Evolutionary conservation across 371 early-diverging fungal genomes (phyloP).

Genomic region (Mortierella sp.): DNA sequence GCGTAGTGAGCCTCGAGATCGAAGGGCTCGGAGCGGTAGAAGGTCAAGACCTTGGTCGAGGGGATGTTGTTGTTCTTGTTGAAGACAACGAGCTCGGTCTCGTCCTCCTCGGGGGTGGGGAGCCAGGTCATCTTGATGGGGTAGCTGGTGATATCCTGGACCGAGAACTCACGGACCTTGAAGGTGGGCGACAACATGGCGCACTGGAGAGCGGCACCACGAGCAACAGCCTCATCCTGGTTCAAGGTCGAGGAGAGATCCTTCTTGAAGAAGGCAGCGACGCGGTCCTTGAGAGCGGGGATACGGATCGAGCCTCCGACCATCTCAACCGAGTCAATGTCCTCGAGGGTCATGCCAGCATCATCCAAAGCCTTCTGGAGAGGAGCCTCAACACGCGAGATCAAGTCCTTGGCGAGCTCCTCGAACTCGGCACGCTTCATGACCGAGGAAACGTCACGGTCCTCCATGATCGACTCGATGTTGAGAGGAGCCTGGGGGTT

Average conservation of each 20-base stretch:
- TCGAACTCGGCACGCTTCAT: constrained; percentile 89
- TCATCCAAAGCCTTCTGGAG: constrained; percentile 81
- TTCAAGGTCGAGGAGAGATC: constrained; percentile 94
- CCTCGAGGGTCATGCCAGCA: constrained; percentile 80
- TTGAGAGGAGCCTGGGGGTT: constrained; percentile 91
- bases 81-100: constrained; percentile 62
- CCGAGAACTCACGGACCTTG: constrained; percentile 95
- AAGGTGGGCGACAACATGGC: constrained; percentile 98
- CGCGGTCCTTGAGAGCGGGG: constrained; percentile 90
- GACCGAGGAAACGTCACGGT: constrained; percentile 88
- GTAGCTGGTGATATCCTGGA: constrained; percentile 88
- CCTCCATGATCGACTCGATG: constrained; percentile 96
- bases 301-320: constrained; percentile 96
- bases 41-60: constrained; percentile 62
- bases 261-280: constrained; percentile 85
- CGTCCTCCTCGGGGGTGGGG: constrained; percentile 70
- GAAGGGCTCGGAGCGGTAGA: constrained; percentile 78
- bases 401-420: constrained; percentile 79
- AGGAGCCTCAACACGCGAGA: constrained; percentile 78
- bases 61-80: constrained; percentile 60
- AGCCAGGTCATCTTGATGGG: constrained; percentile 83
- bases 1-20: constrained; percentile 82
- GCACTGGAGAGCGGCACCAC: constrained; percentile 97
- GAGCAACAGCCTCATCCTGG: constrained; percentile 97
- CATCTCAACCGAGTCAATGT: constrained; percentile 93